These are phyloP conservation scores for Dispira simplex DNA, from an alignment of 192 early-diverging fungal genomes.

Conservation along the genomic window DNA sequence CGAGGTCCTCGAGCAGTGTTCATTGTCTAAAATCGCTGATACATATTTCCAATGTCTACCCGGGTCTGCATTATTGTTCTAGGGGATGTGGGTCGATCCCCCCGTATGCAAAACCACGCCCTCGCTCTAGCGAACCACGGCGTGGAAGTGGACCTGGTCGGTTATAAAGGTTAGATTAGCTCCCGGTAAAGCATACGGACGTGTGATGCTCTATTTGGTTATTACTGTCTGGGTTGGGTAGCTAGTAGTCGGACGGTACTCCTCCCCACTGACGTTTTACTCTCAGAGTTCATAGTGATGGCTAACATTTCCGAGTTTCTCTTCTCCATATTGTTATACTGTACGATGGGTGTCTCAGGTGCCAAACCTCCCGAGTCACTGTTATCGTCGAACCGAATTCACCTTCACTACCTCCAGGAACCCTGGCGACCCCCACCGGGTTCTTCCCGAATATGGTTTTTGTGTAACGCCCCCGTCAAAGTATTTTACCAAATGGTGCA, in stretches of 20 bases:
- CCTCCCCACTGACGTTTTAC: no score
- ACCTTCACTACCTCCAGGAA: conserved; percentile 25
- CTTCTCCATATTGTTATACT: no score
- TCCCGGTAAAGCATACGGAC: no score
- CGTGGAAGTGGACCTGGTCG: conserved; percentile 64
- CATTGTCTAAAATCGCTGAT: not conserved
- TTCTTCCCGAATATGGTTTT: conserved; percentile 39
- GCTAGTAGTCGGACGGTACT: no score
- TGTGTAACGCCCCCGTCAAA: conserved; percentile 52
- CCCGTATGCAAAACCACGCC: conserved; percentile 89
- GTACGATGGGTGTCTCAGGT: not conserved
- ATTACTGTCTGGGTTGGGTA: no score
- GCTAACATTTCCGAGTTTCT: no score
- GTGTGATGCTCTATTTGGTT: no score
- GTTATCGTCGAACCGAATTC: conserved; percentile 21
- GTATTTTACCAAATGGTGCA: conserved; percentile 37
- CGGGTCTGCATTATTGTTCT: conserved; percentile 41
- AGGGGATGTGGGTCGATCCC: conserved; percentile 73
- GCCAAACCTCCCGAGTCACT: not conserved
- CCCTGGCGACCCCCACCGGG: conserved; percentile 38
- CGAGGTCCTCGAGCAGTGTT: not conserved
- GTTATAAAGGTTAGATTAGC: conserved; percentile 46
- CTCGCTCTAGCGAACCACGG: conserved; percentile 50
- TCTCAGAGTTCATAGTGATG: no score
- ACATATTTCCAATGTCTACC: not conserved